Evolutionary conservation across 1,284 basidiomycete species (phyloP).

Genomic region (Apiotrichum veenhuisii): DNA sequence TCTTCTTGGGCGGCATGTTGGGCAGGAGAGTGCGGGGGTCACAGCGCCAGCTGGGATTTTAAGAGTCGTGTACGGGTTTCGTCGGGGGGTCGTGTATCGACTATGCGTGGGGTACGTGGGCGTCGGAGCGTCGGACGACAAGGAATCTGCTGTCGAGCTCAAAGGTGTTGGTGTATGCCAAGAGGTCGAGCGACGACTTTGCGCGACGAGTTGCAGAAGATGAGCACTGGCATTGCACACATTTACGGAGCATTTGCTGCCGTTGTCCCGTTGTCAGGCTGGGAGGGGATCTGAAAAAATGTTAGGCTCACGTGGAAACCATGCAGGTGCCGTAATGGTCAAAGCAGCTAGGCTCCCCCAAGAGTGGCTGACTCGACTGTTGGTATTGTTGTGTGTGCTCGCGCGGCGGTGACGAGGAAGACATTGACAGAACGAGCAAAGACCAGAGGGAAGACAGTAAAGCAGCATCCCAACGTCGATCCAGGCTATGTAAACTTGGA

Average conservation of each 20-base stretch:
- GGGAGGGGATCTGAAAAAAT: not conserved
- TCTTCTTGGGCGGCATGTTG: conserved; percentile 45
- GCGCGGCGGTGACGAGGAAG: not conserved
- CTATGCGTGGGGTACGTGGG: not conserved
- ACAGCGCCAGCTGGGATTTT: not conserved
- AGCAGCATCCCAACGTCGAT: not conserved
- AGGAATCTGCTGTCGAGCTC: not conserved
- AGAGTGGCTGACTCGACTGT: no score
- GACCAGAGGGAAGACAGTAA: not conserved
- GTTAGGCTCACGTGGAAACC: conserved; percentile 1
- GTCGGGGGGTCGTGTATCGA: not conserved
- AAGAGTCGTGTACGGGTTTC: not conserved
- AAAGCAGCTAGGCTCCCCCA: no score
- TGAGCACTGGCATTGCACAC: not conserved
- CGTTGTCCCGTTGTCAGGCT: not conserved
- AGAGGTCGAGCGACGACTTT: no score
- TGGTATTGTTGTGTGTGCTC: no score
- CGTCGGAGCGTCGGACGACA: not conserved
- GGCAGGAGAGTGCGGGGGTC: not conserved
- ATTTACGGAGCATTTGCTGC: no score
- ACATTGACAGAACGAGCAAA: no score
- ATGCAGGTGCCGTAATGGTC: no score
- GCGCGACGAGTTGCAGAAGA: no score
- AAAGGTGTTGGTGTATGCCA: no score
- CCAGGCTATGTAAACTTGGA: not conserved